Conservation (phyloP, 2,329 filamentous ascomycete genomes). For the Tolypocladium tropicale region DNA sequence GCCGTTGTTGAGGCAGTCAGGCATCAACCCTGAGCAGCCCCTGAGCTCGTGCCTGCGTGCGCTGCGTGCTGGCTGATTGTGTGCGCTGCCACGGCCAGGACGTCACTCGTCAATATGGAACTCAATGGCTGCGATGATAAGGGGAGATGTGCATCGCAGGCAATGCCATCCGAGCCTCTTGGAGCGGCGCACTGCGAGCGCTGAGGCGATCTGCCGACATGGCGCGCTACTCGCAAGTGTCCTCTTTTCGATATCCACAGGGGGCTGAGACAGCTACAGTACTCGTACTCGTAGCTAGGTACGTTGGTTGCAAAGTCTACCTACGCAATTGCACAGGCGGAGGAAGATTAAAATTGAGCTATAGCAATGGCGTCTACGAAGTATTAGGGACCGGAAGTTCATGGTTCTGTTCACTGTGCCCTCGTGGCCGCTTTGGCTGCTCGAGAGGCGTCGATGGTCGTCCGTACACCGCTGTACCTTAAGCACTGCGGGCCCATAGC, state of each 20-base stretch:
- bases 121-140: neutral
- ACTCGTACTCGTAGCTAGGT: neutral
- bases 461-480: too few relatives aligned
- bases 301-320: neutral
- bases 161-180: too few relatives aligned
- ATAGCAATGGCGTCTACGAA: too few relatives aligned
- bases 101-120: neutral
- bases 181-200: neutral
- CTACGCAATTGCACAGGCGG: too few relatives aligned
- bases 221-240: neutral
- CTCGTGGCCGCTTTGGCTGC: too few relatives aligned
- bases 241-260: neutral
- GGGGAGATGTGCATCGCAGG: neutral
- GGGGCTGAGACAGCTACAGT: neutral
- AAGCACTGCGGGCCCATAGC: too few relatives aligned
- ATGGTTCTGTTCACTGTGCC: too few relatives aligned
- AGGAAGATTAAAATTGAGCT: too few relatives aligned
- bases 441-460: too few relatives aligned
- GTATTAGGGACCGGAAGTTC: too few relatives aligned
- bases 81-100: neutral
- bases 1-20: constrained; percentile 23
- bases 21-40: constrained; percentile 18
- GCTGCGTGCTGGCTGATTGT: neutral
- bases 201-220: neutral
- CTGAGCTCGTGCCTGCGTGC: neutral